Percentiles rank a stretch among this genome's conserved stretches.
Evolutionary conservation across 2,329 filamentous ascomycete species (phyloP).

Genomic region (Trichoderma harzianum): DNA sequence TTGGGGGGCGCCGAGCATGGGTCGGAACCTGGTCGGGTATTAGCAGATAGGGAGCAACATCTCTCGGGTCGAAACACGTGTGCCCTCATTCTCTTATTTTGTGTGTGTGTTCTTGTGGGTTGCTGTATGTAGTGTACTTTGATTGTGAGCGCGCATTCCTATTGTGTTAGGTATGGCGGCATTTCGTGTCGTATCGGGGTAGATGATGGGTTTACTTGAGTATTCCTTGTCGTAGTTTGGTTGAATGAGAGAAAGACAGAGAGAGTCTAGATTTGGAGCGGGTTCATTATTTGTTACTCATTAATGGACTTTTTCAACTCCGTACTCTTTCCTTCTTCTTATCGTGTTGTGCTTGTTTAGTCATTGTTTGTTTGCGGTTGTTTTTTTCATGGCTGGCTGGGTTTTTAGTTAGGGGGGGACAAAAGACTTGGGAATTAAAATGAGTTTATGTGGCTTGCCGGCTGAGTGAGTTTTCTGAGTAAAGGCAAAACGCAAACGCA

Average conservation of each 20-base stretch:
- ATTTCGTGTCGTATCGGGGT: neutral
- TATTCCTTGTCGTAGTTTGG: neutral
- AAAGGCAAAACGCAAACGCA: neutral
- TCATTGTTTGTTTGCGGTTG: neutral
- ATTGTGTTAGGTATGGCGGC: neutral
- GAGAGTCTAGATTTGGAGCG: neutral
- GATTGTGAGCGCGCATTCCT: neutral
- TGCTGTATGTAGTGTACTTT: no score
- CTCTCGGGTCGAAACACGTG: neutral
- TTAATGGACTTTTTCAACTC: neutral
- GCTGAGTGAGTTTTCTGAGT: neutral
- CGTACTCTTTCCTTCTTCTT: neutral
- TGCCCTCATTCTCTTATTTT: neutral
- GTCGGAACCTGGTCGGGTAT: neutral
- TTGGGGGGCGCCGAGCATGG: neutral
- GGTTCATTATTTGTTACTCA: no score
- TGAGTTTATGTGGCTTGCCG: neutral
- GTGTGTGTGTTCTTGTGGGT: neutral
- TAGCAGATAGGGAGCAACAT: neutral
- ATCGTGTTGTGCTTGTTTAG: neutral
- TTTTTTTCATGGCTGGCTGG: neutral
- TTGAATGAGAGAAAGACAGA: no score
- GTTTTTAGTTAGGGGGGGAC: neutral
- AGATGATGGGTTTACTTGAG: neutral
- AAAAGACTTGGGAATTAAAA: neutral